These are phyloP conservation scores for Graphilbum ipis-grandicollis DNA, from an alignment of 2,329 filamentous ascomycete species.

Conservation along the genomic window DNA sequence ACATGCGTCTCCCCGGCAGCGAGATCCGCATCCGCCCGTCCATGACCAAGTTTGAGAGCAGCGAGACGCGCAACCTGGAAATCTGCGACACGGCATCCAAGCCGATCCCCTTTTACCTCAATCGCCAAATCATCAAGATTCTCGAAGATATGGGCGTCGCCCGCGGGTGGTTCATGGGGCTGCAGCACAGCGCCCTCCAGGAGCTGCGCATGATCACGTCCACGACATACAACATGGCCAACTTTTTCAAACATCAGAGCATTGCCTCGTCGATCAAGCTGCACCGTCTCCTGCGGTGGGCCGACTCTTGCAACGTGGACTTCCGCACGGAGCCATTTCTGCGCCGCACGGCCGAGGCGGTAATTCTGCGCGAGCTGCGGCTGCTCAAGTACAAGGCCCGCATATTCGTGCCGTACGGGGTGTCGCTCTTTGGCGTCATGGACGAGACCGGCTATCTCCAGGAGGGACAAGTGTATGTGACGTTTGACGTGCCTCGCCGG, in stretches of 20 bases:
- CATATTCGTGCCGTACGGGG: slow-evolving; percentile 51
- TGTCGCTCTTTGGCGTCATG: slow-evolving; percentile 70
- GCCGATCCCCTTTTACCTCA: slow-evolving; percentile 53
- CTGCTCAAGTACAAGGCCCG: slow-evolving; percentile 63
- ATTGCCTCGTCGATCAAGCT: slow-evolving; percentile 45
- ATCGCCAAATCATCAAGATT: slow-evolving; percentile 72
- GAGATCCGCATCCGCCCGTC: slow-evolving; percentile 47
- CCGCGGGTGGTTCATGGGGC: slow-evolving; percentile 37
- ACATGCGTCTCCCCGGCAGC: slow-evolving; percentile 39
- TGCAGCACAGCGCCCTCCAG: slow-evolving; percentile 46
- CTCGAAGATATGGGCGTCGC: slow-evolving; percentile 58
- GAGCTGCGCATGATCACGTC: slow-evolving; percentile 41
- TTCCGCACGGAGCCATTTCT: slow-evolving; percentile 55
- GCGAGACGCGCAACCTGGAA: slow-evolving; percentile 38
- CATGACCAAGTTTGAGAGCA: slow-evolving; percentile 62
- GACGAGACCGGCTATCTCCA: slow-evolving; percentile 57
- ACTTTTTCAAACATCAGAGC: slow-evolving; percentile 44
- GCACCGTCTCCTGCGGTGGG: slow-evolving; percentile 40
- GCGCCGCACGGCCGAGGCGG: slow-evolving; percentile 50
- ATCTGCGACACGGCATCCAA: slow-evolving; percentile 54
- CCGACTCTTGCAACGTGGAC: slow-evolving; percentile 40
- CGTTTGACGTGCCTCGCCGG: slow-evolving; percentile 12
- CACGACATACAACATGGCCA: slow-evolving; percentile 41
- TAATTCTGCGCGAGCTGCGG: slow-evolving; percentile 52
- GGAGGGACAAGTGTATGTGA: slow-evolving; percentile 52